phyloP scores from a whole-genome alignment of 1,284 basidiomycete species.

The Rhodotorula sp. region DNA sequence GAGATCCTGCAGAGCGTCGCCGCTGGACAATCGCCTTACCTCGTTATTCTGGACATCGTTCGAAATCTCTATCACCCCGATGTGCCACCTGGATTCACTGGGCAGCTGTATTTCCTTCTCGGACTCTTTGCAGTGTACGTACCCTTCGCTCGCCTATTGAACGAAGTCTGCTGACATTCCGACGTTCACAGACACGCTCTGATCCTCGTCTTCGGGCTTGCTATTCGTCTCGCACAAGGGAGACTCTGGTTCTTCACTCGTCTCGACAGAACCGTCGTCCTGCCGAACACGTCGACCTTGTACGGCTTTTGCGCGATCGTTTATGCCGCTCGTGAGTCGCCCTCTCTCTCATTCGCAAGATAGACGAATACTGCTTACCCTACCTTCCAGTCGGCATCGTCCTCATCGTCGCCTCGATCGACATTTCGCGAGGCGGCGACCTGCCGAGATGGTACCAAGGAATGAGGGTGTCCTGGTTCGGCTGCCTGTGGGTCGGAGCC shows the following conservation, averaged over 20 bases:
- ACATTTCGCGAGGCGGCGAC: not conserved
- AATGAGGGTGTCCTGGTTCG: conserved; percentile 4
- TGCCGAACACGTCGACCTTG: conserved; percentile 18
- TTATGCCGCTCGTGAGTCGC: conserved; percentile 6
- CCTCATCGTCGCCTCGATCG: conserved; percentile 6
- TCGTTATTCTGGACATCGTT: conserved; percentile 1
- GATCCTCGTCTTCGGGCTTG: conserved; percentile 14
- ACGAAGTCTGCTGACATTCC: not conserved
- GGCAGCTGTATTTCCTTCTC: conserved; percentile 12
- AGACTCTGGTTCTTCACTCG: conserved; percentile 27
- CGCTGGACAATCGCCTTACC: conserved; percentile 13
- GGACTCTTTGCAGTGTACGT: conserved; percentile 18
- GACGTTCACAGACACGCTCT: not conserved
- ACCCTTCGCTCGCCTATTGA: not conserved
- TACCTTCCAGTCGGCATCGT: conserved; percentile 5
- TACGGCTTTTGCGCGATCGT: conserved; percentile 17
- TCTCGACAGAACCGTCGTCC: conserved; percentile 20
- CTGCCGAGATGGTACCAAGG: conserved; percentile 6
- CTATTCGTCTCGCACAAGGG: conserved; percentile 13
- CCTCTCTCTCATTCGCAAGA: no score
- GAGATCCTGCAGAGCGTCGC: not conserved
- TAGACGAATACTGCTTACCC: not conserved
- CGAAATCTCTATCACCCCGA: conserved; percentile 13
- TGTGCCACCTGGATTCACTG: not conserved
- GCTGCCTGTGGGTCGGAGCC: conserved; percentile 12